A percentile compares a stretch with the other conserved stretches of the same genome.
These are phyloP conservation scores for Eutrema yunnanense DNA, from an alignment of 345 rosid genomes.

Conservation along the genomic window DNA sequence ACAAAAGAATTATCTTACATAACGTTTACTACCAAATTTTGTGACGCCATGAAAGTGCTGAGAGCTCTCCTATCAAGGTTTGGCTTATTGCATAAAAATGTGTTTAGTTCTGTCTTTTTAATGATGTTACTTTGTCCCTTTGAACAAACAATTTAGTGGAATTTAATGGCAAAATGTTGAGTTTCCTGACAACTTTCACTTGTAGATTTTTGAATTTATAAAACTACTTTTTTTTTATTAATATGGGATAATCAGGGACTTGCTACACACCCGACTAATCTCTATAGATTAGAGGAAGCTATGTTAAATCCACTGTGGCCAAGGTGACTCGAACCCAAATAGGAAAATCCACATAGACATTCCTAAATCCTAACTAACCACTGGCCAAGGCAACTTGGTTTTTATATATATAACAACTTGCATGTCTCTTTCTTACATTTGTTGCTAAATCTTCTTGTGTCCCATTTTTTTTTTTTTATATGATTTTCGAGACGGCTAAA, in stretches of 20 bases:
- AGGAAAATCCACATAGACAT: too few species aligned
- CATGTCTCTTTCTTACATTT: background rate
- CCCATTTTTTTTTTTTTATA: background rate
- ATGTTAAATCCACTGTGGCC: too few species aligned
- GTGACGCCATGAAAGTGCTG: background rate
- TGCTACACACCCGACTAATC: too few species aligned
- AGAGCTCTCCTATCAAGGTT: background rate
- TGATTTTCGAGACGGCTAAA: background rate
- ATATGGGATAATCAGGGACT: too few species aligned
- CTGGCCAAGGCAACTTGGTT: too few species aligned
- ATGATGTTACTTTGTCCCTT: background rate
- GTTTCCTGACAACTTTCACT: background rate
- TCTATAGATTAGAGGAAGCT: too few species aligned
- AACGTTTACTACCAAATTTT: background rate
- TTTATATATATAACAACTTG: background rate
- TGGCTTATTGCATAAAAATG: background rate
- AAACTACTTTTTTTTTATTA: background rate
- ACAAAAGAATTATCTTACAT: background rate
- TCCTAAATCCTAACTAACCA: too few species aligned
- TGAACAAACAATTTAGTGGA: background rate
- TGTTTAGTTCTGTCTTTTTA: background rate
- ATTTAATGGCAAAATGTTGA: background rate
- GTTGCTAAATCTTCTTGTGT: slow-evolving; percentile 4
- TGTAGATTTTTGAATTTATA: background rate
- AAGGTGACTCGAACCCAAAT: too few species aligned